A percentile compares a stretch with the other conserved stretches of the same genome.
Conservation (phyloP, 352 stramenopile genomes). For the Phytopythium vexans region DNA sequence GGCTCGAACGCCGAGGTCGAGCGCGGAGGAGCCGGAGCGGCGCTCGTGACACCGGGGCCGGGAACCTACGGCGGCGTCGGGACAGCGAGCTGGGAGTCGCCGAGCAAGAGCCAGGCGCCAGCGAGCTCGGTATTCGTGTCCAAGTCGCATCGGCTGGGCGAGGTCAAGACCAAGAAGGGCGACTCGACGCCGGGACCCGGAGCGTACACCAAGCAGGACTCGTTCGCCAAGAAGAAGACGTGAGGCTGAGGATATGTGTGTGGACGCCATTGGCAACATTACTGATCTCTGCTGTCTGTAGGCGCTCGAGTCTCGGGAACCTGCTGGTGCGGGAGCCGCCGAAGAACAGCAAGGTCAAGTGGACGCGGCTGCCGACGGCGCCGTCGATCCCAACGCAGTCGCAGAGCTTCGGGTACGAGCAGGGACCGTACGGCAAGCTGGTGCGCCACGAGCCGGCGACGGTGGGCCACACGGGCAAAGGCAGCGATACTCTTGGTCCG, state of each 20-base stretch:
- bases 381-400: conserved; percentile 69
- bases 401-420: conserved; percentile 80
- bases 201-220: conserved; percentile 48
- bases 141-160: conserved; percentile 42
- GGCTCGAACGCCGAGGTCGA: conserved; percentile 48
- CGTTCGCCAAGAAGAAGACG: conserved; percentile 54
- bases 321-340: conserved; percentile 23
- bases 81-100: conserved; percentile 56
- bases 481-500: conserved; percentile 58
- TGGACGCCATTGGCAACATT: not conserved
- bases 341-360: conserved; percentile 51
- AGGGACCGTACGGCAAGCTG: conserved; percentile 67
- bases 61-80: conserved; percentile 36
- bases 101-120: conserved; percentile 41
- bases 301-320: conserved; percentile 25
- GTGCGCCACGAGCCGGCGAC: conserved; percentile 60
- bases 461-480: conserved; percentile 48
- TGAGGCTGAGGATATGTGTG: conserved; percentile 5
- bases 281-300: conserved; percentile 2
- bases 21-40: conserved; percentile 27
- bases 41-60: conserved; percentile 55
- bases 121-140: conserved; percentile 42
- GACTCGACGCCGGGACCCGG: conserved; percentile 54
- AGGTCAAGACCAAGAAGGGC: conserved; percentile 22
- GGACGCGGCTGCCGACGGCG: conserved; percentile 61